A percentile compares a stretch with the other conserved stretches of the same genome.
These are phyloP conservation scores for Anisodus acutangulus DNA, from an alignment of 257 asterid species.

Conservation along the genomic window DNA sequence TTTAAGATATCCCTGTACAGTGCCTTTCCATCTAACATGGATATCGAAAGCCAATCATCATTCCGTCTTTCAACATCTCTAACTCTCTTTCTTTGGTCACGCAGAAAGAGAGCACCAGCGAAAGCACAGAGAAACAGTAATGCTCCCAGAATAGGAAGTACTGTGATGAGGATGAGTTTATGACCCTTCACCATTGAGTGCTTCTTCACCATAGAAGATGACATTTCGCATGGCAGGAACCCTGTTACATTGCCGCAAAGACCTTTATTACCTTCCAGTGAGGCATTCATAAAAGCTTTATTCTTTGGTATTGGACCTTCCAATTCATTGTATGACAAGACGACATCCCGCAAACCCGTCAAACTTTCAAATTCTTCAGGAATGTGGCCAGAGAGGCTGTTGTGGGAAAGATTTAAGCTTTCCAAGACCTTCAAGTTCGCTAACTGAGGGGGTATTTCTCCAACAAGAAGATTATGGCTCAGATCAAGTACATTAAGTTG, in stretches of 20 bases:
- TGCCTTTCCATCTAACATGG: background rate
- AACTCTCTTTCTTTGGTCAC: background rate
- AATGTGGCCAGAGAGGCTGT: no score
- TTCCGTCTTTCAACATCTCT: background rate
- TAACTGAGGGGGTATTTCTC: no score
- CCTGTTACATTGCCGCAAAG: conserved; percentile 28
- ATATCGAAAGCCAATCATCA: background rate
- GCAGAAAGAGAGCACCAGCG: background rate
- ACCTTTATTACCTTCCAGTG: conserved; percentile 27
- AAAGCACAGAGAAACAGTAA: background rate
- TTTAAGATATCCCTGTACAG: conserved; percentile 26
- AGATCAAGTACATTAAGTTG: no score
- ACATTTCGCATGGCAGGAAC: background rate
- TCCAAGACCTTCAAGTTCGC: no score
- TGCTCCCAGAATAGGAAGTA: conserved; percentile 24
- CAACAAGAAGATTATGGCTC: no score
- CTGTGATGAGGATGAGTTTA: background rate
- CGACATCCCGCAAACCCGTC: background rate
- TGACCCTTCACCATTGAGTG: background rate
- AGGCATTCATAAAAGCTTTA: background rate
- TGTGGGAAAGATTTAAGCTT: no score
- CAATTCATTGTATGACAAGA: conserved; percentile 30
- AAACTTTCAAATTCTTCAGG: no score
- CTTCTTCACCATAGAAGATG: background rate
- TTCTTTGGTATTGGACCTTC: conserved; percentile 18